Evolutionary conservation across 1,284 basidiomycete species (phyloP).

Genomic region (Leccinum pachyderme): DNA sequence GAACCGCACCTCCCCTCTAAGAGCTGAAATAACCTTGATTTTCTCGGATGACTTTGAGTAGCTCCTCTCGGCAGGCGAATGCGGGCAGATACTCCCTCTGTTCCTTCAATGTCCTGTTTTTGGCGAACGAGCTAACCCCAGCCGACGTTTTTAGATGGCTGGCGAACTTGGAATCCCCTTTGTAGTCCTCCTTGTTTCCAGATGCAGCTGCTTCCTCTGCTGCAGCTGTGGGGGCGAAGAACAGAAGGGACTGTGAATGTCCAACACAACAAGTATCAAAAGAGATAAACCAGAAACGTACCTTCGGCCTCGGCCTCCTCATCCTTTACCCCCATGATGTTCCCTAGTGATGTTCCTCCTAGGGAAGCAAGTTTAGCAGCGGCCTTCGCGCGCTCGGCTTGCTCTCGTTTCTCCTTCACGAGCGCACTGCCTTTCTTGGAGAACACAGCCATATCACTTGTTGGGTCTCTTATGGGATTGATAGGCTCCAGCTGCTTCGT

Average conservation of each 20-base stretch:
- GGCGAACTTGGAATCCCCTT: conserved; percentile 95
- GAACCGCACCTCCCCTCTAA: background rate
- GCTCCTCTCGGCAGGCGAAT: conserved; percentile 94
- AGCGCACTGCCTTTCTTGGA: conserved; percentile 92
- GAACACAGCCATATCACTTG: conserved; percentile 94
- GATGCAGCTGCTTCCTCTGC: conserved; percentile 60
- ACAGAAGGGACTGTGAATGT: conserved; percentile 65
- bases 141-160: conserved; percentile 79
- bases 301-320: conserved; percentile 87
- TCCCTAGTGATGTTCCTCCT: conserved; percentile 91
- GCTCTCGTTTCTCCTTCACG: conserved; percentile 93
- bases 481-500: conserved; percentile 97
- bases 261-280: conserved; percentile 48
- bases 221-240: conserved; percentile 47
- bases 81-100: conserved; percentile 97
- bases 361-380: conserved; percentile 93
- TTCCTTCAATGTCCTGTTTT: conserved; percentile 83
- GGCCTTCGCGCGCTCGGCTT: conserved; percentile 92
- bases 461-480: conserved; percentile 92
- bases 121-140: conserved; percentile 84
- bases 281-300: conserved; percentile 41
- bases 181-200: conserved; percentile 75
- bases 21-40: conserved; percentile 73
- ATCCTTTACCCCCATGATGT: conserved; percentile 96
- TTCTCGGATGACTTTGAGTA: conserved; percentile 88